These are phyloP conservation scores for Pleurozium schreberi DNA, from an alignment of 225 moss, liverwort and hornwort species.

Conservation along the genomic window DNA sequence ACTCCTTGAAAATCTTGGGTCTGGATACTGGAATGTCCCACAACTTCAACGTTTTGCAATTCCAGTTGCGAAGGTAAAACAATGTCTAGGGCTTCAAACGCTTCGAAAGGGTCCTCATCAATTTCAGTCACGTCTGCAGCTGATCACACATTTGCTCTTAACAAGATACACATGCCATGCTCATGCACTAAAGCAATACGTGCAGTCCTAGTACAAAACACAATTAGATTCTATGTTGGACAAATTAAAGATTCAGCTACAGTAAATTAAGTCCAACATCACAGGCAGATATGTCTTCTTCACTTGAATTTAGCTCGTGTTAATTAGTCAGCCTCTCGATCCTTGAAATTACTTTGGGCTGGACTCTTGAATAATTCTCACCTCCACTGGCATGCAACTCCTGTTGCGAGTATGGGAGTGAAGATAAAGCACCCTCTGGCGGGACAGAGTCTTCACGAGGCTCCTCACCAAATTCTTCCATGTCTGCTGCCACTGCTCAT, in stretches of 20 bases:
- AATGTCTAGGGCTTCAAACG: neutral
- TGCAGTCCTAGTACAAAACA: neutral
- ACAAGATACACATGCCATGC: neutral
- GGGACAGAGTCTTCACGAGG: neutral
- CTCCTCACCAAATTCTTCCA: neutral
- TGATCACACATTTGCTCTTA: neutral
- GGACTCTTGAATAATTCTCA: neutral
- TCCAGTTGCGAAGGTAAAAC: neutral
- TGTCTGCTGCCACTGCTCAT: neutral
- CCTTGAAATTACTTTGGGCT: neutral
- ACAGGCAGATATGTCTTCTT: neutral
- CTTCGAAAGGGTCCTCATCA: neutral
- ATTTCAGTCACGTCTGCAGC: neutral
- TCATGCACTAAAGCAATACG: neutral
- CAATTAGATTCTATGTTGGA: neutral
- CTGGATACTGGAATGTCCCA: neutral
- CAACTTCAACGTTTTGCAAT: neutral
- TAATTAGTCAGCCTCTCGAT: neutral
- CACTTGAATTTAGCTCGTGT: neutral
- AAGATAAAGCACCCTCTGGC: neutral
- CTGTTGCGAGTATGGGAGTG: neutral
- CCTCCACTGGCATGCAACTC: neutral
- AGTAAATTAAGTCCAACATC: neutral
- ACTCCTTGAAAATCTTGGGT: neutral
- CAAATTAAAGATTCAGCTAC: neutral